phyloP scores from a whole-genome alignment of 2,329 filamentous ascomycete genomes.

The Epichloe coenophiala region DNA sequence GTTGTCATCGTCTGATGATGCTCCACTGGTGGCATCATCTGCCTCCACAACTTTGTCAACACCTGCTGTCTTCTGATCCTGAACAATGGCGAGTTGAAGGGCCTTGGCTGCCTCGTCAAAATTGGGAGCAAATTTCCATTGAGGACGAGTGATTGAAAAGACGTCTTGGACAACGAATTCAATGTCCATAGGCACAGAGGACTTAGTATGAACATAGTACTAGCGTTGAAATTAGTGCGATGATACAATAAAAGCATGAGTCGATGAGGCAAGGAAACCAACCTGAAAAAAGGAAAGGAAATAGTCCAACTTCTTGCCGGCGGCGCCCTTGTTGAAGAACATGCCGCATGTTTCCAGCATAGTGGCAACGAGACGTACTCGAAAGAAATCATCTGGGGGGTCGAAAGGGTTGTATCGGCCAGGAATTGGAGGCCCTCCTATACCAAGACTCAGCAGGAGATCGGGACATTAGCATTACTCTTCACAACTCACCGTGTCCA shows the following conservation, averaged over 20 bases:
- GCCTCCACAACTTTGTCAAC: constrained; percentile 54
- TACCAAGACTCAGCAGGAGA: constrained; percentile 1
- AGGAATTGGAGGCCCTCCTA: constrained; percentile 66
- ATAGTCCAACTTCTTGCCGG: constrained; percentile 95
- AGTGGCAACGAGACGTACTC: constrained; percentile 78
- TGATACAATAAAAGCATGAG: not conserved
- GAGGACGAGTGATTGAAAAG: constrained; percentile 69
- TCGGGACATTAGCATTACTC: not conserved
- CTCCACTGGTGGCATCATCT: constrained; percentile 58
- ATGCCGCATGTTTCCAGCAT: constrained; percentile 90
- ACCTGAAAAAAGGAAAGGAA: constrained; percentile 92
- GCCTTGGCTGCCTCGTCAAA: constrained; percentile 70
- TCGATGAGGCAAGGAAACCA: constrained; percentile 4
- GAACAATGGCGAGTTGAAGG: constrained; percentile 77
- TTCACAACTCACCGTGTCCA: constrained; percentile 50
- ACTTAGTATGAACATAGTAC: constrained; percentile 90
- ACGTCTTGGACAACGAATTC: constrained; percentile 94
- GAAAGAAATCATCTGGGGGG: constrained; percentile 91
- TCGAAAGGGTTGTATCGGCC: constrained; percentile 69
- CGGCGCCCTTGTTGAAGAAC: constrained; percentile 91
- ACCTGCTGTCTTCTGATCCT: constrained; percentile 74
- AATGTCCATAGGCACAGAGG: constrained; percentile 85
- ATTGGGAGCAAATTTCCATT: constrained; percentile 78
- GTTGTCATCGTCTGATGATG: constrained; percentile 64
- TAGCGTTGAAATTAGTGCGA: constrained; percentile 17